Conservation (phyloP, 2,329 filamentous ascomycete genomes). For the Pseudovirgaria hyperparasitica region DNA sequence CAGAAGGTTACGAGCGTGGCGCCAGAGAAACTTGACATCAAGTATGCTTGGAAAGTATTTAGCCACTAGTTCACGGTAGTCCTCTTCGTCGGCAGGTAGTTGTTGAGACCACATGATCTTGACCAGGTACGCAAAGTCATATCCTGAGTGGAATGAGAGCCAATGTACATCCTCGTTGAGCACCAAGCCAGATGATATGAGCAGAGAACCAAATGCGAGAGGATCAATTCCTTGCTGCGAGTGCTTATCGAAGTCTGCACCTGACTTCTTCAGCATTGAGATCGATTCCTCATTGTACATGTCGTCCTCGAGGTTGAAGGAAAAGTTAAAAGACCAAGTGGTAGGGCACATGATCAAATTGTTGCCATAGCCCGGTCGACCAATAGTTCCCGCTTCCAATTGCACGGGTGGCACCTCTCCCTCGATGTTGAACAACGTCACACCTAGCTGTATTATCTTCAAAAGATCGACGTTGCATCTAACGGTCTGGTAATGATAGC, state of each 20-base stretch:
- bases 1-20: conserved; percentile 60
- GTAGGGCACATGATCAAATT: conserved; percentile 58
- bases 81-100: conserved; percentile 76
- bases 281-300: conserved; percentile 98
- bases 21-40: conserved; percentile 96
- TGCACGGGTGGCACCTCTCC: conserved; percentile 73
- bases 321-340: conserved; percentile 99
- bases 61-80: conserved; percentile 80
- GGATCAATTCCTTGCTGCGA: conserved; percentile 86
- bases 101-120: conserved; percentile 79
- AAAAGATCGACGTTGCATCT: conserved; percentile 95
- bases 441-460: conserved; percentile 93
- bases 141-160: conserved; percentile 96
- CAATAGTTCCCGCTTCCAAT: conserved; percentile 36
- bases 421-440: conserved; percentile 84
- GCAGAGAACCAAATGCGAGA: conserved; percentile 71
- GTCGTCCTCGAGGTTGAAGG: conserved; percentile 85
- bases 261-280: conserved; percentile 75
- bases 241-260: conserved; percentile 80
- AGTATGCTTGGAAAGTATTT: conserved; percentile 89
- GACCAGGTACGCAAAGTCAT: conserved; percentile 94
- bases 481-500: conserved; percentile 97
- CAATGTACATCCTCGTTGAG: conserved; percentile 81
- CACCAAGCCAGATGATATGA: conserved; percentile 86
- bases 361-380: conserved; percentile 35